These are phyloP conservation scores for Leishmania braziliensis DNA, from an alignment of 208 protist species.

Conservation along the genomic window DNA sequence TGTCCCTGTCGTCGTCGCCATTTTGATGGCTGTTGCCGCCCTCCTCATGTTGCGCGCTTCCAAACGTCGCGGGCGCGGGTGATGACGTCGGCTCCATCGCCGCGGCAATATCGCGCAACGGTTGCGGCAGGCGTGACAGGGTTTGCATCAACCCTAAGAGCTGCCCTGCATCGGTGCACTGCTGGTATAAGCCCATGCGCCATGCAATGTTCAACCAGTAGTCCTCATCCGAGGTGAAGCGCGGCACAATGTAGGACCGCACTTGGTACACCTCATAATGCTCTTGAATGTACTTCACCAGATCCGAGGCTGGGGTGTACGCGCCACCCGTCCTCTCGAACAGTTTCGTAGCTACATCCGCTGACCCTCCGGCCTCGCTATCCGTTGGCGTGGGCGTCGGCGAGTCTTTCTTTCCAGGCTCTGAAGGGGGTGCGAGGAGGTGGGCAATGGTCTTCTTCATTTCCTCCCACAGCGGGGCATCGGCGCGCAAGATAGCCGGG, in stretches of 20 bases:
- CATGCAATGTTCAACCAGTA: slow-evolving; percentile 66
- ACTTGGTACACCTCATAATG: slow-evolving; percentile 30
- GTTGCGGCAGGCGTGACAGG: slow-evolving; percentile 26
- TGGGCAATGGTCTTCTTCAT: slow-evolving; percentile 3
- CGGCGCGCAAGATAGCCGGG: slow-evolving; percentile 18
- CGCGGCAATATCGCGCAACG: slow-evolving; percentile 15
- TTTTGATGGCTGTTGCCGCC: background rate
- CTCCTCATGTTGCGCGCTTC: background rate
- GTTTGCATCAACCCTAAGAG: slow-evolving; percentile 28
- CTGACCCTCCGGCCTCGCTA: background rate
- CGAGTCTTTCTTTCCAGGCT: background rate
- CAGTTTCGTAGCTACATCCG: background rate
- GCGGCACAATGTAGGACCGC: slow-evolving; percentile 49
- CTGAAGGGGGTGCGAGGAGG: slow-evolving; percentile 1
- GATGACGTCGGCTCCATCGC: background rate
- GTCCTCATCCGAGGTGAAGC: slow-evolving; percentile 45
- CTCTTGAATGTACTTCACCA: slow-evolving; percentile 46
- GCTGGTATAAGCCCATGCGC: slow-evolving; percentile 42
- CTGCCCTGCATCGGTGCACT: slow-evolving; percentile 32
- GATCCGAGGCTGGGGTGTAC: slow-evolving; percentile 34
- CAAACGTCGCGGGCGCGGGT: background rate
- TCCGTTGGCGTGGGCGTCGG: background rate
- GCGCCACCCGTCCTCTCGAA: background rate
- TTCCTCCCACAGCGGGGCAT: slow-evolving; percentile 25
- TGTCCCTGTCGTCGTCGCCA: background rate